These are phyloP conservation scores for Acacia confusa DNA, from an alignment of 306 rosid species.

Conservation along the genomic window DNA sequence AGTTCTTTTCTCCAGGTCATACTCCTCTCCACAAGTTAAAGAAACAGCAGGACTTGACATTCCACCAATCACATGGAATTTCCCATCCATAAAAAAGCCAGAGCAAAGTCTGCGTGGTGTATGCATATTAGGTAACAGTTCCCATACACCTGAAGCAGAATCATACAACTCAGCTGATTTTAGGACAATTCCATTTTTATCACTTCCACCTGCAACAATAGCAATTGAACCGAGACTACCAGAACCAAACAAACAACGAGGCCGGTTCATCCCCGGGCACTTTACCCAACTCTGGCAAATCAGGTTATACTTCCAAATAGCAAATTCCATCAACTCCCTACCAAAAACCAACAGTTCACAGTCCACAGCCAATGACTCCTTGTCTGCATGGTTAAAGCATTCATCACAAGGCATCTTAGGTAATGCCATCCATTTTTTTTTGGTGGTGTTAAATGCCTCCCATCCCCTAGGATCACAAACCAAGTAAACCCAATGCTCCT, in stretches of 20 bases:
- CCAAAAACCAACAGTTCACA: constrained; percentile 82
- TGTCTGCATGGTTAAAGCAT: constrained; percentile 89
- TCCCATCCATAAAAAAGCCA: constrained; percentile 83
- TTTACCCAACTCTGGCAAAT: constrained; percentile 63
- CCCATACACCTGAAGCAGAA: constrained; percentile 70
- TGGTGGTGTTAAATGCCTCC: constrained; percentile 66
- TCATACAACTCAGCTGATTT: constrained; percentile 79
- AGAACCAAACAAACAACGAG: constrained; percentile 93
- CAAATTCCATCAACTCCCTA: constrained; percentile 78
- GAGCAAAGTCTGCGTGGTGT: constrained; percentile 85
- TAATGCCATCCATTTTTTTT: constrained; percentile 75
- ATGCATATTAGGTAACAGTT: constrained; percentile 74
- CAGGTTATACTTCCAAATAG: constrained; percentile 84
- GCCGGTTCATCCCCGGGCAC: constrained; percentile 75
- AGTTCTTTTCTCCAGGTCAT: constrained; percentile 60
- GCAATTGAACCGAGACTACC: constrained; percentile 81
- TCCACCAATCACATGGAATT: constrained; percentile 93
- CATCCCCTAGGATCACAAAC: constrained; percentile 87
- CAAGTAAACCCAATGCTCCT: constrained; percentile 84
- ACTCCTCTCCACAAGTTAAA: constrained; percentile 91
- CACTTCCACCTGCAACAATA: constrained; percentile 89
- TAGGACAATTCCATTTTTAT: constrained; percentile 68
- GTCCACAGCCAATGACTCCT: constrained; percentile 92
- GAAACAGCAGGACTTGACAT: constrained; percentile 77
- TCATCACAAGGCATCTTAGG: constrained; percentile 95